Conservation (phyloP, 805 yeast genomes). For the Saccharomycopsis babjevae region DNA sequence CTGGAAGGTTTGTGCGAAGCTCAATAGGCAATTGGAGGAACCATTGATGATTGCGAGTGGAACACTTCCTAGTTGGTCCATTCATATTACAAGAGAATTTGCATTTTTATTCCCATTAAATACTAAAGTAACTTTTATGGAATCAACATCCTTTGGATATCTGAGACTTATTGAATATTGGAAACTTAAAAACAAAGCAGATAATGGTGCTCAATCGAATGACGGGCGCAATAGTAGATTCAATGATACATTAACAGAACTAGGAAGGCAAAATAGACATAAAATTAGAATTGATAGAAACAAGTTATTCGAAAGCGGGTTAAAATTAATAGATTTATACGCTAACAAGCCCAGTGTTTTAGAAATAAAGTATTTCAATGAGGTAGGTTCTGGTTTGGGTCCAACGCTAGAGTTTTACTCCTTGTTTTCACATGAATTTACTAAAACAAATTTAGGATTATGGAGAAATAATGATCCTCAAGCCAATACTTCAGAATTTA, state of each 20-base stretch:
- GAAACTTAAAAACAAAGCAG: slow-evolving; percentile 41
- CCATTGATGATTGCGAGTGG: slow-evolving; percentile 83
- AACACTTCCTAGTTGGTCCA: slow-evolving; percentile 76
- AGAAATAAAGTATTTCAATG: slow-evolving; percentile 82
- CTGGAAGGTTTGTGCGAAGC: slow-evolving; percentile 75
- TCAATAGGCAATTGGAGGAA: slow-evolving; percentile 81
- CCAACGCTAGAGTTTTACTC: slow-evolving; percentile 94
- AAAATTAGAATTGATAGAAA: slow-evolving; percentile 70
- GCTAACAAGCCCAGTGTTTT: slow-evolving; percentile 72
- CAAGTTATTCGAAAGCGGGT: slow-evolving; percentile 62
- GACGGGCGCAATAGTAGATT: slow-evolving; percentile 24
- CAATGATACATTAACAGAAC: slow-evolving; percentile 29
- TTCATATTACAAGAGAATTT: slow-evolving; percentile 57
- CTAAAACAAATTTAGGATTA: slow-evolving; percentile 42
- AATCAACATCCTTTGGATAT: slow-evolving; percentile 85
- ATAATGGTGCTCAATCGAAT: slow-evolving; percentile 25
- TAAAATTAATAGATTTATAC: slow-evolving; percentile 64
- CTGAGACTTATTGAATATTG: slow-evolving; percentile 73
- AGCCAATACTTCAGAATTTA: slow-evolving; percentile 27
- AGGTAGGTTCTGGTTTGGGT: slow-evolving; percentile 93
- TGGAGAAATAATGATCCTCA: slow-evolving; percentile 49
- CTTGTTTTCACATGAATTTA: slow-evolving; percentile 64
- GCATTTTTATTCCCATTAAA: slow-evolving; percentile 83
- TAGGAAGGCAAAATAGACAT: slow-evolving; percentile 71
- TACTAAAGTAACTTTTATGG: slow-evolving; percentile 65